phyloP scores from a whole-genome alignment of 805 yeast genomes.

The Hanseniaspora occidentalis region DNA sequence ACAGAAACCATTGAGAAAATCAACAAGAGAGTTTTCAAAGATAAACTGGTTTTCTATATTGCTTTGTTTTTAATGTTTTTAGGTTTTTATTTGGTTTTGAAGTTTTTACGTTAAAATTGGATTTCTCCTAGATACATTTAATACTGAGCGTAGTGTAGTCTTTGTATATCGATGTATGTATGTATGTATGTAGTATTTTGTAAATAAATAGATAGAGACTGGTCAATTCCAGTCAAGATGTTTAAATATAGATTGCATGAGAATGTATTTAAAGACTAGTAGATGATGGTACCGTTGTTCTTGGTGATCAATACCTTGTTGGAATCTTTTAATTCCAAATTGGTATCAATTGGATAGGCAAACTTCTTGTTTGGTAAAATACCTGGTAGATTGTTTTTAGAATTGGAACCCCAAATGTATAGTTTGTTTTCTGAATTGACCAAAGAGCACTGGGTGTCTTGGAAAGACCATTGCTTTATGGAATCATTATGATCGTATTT shows the following conservation, averaged over 20 bases:
- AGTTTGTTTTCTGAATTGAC: constrained; percentile 50
- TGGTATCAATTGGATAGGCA: constrained; percentile 2
- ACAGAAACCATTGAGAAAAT: constrained; percentile 69
- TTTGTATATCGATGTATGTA: too few species aligned
- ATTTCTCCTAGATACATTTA: too few species aligned
- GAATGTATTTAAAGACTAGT: neutral
- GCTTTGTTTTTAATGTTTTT: constrained; percentile 52
- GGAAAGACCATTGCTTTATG: constrained; percentile 45
- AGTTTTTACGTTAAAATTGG: constrained; percentile 10
- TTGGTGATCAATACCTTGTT: constrained; percentile 1
- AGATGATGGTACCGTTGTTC: constrained; percentile 3
- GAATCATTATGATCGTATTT: constrained; percentile 30
- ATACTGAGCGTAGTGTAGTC: too few species aligned
- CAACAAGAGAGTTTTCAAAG: constrained; percentile 55
- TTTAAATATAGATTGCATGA: neutral
- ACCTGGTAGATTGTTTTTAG: constrained; percentile 14
- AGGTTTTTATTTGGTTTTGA: constrained; percentile 53
- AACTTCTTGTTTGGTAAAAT: constrained; percentile 49
- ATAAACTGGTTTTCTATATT: constrained; percentile 70
- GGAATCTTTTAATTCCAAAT: neutral
- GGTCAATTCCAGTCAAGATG: too few species aligned
- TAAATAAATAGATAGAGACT: too few species aligned
- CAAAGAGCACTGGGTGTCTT: constrained; percentile 44
- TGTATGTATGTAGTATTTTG: too few species aligned
- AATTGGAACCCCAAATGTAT: constrained; percentile 71